phyloP scores from a whole-genome alignment of 1,284 basidiomycete species.

The Sphagnurus paluster region DNA sequence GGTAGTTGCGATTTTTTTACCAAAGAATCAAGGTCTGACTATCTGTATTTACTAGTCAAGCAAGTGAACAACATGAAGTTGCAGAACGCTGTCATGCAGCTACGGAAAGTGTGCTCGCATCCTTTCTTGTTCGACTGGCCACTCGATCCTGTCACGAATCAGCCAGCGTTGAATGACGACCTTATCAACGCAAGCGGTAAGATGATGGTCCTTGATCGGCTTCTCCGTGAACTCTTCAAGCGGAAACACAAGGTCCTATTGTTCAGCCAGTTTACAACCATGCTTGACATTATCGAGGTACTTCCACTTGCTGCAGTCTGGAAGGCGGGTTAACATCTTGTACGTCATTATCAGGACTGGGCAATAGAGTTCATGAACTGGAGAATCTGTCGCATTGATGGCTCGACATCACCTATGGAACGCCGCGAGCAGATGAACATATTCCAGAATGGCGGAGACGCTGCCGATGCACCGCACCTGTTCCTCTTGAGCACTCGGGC shows the following conservation, averaged over 20 bases:
- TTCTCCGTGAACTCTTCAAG: constrained; percentile 84
- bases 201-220: constrained; percentile 92
- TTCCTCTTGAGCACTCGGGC: constrained; percentile 93
- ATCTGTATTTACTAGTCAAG: constrained; percentile 55
- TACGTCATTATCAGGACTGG: constrained; percentile 64
- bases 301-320: constrained; percentile 1
- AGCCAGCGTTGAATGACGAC: constrained; percentile 68
- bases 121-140: constrained; percentile 95
- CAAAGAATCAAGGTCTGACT: constrained; percentile 1
- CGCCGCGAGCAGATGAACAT: constrained; percentile 83
- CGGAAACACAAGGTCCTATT: constrained; percentile 88
- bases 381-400: constrained; percentile 90
- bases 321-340: no score
- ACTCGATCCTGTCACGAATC: constrained; percentile 59
- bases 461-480: constrained; percentile 67
- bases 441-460: constrained; percentile 80
- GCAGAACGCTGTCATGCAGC: constrained; percentile 94
- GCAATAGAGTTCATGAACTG: constrained; percentile 79
- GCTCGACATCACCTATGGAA: constrained; percentile 74
- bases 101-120: constrained; percentile 93
- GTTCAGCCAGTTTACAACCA: constrained; percentile 94
- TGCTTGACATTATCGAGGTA: constrained; percentile 94
- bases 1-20: constrained; percentile 40
- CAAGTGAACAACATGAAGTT: constrained; percentile 90
- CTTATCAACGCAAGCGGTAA: constrained; percentile 89